Percentiles rank a stretch among this genome's conserved stretches.
These are phyloP conservation scores for Ganoderma multipileum DNA, from an alignment of 1,284 basidiomycete species.

Conservation along the genomic window DNA sequence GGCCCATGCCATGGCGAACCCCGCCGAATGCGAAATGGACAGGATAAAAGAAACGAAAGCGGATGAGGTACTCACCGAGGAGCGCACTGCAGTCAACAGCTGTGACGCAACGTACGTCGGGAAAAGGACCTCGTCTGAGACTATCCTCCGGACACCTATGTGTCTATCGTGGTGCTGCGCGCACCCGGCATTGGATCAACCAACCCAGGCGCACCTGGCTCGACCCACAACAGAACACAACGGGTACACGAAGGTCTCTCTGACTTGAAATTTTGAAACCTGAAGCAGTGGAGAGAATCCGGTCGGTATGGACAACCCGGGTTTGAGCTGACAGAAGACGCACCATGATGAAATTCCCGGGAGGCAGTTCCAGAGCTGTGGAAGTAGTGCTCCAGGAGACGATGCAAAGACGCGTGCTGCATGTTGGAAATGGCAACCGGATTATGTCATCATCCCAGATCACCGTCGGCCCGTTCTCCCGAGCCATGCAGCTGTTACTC, in stretches of 20 bases:
- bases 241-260: neutral
- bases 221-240: neutral
- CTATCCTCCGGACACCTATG: neutral
- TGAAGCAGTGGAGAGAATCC: neutral
- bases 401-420: too few species aligned
- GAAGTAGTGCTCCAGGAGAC: too few species aligned
- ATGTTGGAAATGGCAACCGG: too few species aligned
- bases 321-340: neutral
- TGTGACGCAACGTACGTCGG: neutral
- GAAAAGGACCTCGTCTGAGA: neutral
- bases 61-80: neutral
- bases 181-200: neutral
- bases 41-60: neutral
- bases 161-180: neutral
- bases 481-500: too few species aligned
- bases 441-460: too few species aligned
- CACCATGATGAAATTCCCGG: neutral
- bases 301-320: neutral
- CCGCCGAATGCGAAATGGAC: neutral
- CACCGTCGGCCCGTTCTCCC: too few species aligned
- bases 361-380: too few species aligned
- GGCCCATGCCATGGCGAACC: neutral
- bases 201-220: neutral
- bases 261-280: neutral
- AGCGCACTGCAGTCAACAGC: neutral